A percentile compares a stretch with the other conserved stretches of the same genome.
These are phyloP conservation scores for Alnus glutinosa DNA, from an alignment of 306 rosid genomes.

Conservation along the genomic window DNA sequence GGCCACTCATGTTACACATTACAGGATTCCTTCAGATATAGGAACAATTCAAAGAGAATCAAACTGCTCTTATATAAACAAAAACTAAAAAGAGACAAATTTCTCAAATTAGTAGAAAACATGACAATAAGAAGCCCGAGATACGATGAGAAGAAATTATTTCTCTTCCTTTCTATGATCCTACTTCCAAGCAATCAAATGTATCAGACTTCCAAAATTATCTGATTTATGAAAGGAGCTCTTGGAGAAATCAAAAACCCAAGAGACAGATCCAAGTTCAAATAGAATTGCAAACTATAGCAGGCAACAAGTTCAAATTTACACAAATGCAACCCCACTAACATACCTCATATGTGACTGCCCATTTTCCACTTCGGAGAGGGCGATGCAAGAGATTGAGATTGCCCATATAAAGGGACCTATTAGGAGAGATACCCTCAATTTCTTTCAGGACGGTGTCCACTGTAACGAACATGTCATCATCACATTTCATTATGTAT, in stretches of 20 bases:
- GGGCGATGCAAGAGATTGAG: conserved; percentile 99
- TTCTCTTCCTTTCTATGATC: not conserved
- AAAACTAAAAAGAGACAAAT: no score
- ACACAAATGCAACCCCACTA: conserved; percentile 16
- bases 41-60: no score
- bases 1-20: no score
- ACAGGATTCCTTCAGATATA: no score
- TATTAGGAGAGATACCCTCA: conserved; percentile 51
- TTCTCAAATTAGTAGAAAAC: no score
- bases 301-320: conserved; percentile 19
- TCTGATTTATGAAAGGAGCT: not conserved
- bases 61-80: no score
- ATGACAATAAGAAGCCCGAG: no score
- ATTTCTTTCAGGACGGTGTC: conserved; percentile 85
- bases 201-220: not conserved
- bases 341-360: conserved; percentile 85
- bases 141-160: not conserved
- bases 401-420: conserved; percentile 93
- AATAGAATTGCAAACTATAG: not conserved
- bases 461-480: conserved; percentile 79
- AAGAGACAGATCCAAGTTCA: not conserved
- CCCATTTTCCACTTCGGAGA: conserved; percentile 92
- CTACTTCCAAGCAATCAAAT: conserved; percentile 7
- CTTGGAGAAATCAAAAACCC: not conserved
- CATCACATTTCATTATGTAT: conserved; percentile 89